phyloP scores from a whole-genome alignment of 805 yeast species.

The Yamadazyma sp. region DNA sequence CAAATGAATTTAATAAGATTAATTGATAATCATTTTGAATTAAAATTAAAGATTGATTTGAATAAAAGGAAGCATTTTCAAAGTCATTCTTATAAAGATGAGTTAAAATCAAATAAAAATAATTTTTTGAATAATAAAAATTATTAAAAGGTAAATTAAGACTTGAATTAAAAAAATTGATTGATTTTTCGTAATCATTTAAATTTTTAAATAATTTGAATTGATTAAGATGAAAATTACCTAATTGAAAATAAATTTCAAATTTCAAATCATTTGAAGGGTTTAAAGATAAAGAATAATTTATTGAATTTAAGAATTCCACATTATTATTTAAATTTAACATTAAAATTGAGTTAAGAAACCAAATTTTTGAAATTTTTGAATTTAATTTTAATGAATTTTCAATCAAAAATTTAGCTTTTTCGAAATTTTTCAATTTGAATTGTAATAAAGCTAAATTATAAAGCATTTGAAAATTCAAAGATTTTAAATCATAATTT shows the following conservation, averaged over 20 bases:
- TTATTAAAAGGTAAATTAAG: slow-evolving; percentile 1
- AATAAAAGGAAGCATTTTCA: slow-evolving; percentile 6
- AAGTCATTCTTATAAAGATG: slow-evolving; percentile 1
- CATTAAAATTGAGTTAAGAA: slow-evolving; percentile 1
- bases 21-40: slow-evolving; percentile 9
- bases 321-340: slow-evolving; percentile 3
- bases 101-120: slow-evolving; percentile 6
- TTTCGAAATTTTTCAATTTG: not conserved
- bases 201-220: no score
- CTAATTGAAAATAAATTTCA: slow-evolving; percentile 3
- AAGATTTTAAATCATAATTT: not conserved
- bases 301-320: slow-evolving; percentile 4
- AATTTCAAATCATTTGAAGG: slow-evolving; percentile 1
- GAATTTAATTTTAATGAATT: not conserved
- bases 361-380: slow-evolving; percentile 3
- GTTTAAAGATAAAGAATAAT: slow-evolving; percentile 1
- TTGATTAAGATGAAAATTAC: slow-evolving; percentile 2
- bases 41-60: slow-evolving; percentile 7
- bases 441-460: not conserved
- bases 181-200: not conserved
- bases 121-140: slow-evolving; percentile 3
- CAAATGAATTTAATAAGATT: slow-evolving; percentile 4
- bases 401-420: not conserved
- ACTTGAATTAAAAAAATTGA: not conserved
- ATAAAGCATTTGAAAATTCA: not conserved